These are phyloP conservation scores for Phytophthora sojae DNA, from an alignment of 352 stramenopile genomes.

Conservation along the genomic window DNA sequence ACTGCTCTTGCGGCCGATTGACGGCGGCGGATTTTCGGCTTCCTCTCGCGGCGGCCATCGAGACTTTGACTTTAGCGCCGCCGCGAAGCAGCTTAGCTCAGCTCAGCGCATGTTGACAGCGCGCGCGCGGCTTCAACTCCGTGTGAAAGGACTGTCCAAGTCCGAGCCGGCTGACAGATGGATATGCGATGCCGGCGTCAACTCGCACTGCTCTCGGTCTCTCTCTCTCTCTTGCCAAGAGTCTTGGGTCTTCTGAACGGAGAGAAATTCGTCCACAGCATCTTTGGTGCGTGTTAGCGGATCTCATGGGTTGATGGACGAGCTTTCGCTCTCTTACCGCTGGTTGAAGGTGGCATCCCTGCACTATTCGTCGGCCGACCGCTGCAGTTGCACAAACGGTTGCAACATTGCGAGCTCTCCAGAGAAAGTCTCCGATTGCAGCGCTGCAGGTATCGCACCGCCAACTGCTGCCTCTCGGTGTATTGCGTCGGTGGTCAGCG, in stretches of 20 bases:
- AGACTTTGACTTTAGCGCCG: background rate
- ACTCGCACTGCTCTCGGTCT: constrained; percentile 5
- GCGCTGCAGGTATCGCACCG: no score
- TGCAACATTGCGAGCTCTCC: background rate
- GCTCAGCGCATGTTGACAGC: no score
- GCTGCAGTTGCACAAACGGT: background rate
- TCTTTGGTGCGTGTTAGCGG: background rate
- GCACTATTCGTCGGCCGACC: no score
- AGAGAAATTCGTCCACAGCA: background rate
- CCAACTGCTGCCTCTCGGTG: no score
- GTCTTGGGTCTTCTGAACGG: background rate
- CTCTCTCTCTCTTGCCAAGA: no score
- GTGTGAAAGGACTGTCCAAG: constrained; percentile 23
- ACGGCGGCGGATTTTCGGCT: background rate
- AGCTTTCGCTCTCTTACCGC: background rate
- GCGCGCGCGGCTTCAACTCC: background rate
- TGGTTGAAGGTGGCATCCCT: constrained; percentile 13
- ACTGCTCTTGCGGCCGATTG: background rate
- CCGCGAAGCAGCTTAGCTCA: background rate
- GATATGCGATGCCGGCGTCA: constrained; percentile 33
- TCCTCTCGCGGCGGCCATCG: no score
- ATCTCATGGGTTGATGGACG: background rate
- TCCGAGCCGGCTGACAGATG: constrained; percentile 22
- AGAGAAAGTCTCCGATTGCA: background rate
- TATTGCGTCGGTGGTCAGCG: no score